A percentile compares a stretch with the other conserved stretches of the same genome.
Conservation (phyloP, 2,329 filamentous ascomycete genomes). For the Lojkania enalia region DNA sequence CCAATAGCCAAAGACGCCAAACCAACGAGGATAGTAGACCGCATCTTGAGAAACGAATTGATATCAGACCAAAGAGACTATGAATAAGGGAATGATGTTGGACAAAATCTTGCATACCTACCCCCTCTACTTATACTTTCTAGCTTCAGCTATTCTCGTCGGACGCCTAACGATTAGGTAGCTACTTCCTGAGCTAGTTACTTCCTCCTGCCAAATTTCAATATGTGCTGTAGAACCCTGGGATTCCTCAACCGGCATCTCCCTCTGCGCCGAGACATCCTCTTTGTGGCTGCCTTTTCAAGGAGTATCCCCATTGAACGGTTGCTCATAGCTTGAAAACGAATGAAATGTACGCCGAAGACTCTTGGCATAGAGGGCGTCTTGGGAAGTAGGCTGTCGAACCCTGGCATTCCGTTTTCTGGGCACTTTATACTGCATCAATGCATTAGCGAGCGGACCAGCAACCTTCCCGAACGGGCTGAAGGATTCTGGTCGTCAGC, state of each 20-base stretch:
- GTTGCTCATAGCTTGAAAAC: not conserved
- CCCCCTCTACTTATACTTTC: not conserved
- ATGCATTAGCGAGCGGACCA: not conserved
- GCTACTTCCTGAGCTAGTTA: not conserved
- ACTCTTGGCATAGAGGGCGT: not conserved
- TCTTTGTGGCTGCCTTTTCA: conserved; percentile 1
- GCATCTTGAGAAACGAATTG: not conserved
- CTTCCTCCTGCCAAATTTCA: not conserved
- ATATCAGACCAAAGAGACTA: not conserved
- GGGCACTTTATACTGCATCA: not conserved
- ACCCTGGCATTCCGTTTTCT: not conserved
- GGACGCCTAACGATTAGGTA: not conserved
- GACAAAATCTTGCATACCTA: not conserved
- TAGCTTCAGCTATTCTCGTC: not conserved
- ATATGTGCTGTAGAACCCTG: not conserved
- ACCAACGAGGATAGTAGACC: not conserved
- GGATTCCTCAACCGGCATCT: not conserved
- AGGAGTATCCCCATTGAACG: not conserved
- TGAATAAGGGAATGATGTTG: not conserved
- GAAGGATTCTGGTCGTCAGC: too few relatives aligned
- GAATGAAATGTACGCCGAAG: not conserved
- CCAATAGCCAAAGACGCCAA: not conserved
- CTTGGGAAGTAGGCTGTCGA: not conserved
- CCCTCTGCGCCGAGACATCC: not conserved
- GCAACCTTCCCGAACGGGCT: not conserved